Percentiles rank a stretch among this genome's conserved stretches.
Conservation (phyloP, 2,329 filamentous ascomycete genomes). For the Sporothrix protearum region DNA sequence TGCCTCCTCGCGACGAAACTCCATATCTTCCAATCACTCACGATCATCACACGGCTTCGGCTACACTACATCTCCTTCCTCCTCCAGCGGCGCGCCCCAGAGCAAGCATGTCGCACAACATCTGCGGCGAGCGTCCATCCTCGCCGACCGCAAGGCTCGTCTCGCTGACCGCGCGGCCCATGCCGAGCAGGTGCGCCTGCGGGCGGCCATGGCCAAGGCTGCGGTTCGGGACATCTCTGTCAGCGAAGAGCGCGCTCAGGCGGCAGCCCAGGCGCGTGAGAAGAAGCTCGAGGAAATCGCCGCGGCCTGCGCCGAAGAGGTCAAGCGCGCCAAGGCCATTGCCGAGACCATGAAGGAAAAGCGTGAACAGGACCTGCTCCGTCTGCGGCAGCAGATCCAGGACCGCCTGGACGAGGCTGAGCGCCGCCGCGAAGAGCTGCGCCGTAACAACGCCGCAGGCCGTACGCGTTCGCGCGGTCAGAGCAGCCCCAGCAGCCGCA, state of each 20-base stretch:
- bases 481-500: constrained; percentile 48
- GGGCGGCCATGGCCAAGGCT: constrained; percentile 71
- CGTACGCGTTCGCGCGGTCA: constrained; percentile 48
- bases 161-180: constrained; percentile 77
- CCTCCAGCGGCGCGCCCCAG: constrained; percentile 54
- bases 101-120: constrained; percentile 77
- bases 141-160: constrained; percentile 75
- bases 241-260: constrained; percentile 72
- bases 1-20: constrained; percentile 74
- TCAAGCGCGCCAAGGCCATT: constrained; percentile 76
- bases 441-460: constrained; percentile 51
- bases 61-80: constrained; percentile 29
- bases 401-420: constrained; percentile 76
- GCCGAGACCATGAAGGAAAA: constrained; percentile 78
- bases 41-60: constrained; percentile 61
- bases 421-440: constrained; percentile 62
- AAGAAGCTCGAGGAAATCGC: constrained; percentile 79
- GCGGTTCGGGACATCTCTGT: constrained; percentile 60
- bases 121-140: constrained; percentile 72
- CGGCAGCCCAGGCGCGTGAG: constrained; percentile 73
- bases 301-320: constrained; percentile 76
- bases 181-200: constrained; percentile 75
- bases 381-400: constrained; percentile 70
- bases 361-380: constrained; percentile 68
- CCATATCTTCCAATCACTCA: constrained; percentile 71